Conservation (phyloP, 768 basidiomycete genomes). For the Krasilnikovozyma curviuscula region DNA sequence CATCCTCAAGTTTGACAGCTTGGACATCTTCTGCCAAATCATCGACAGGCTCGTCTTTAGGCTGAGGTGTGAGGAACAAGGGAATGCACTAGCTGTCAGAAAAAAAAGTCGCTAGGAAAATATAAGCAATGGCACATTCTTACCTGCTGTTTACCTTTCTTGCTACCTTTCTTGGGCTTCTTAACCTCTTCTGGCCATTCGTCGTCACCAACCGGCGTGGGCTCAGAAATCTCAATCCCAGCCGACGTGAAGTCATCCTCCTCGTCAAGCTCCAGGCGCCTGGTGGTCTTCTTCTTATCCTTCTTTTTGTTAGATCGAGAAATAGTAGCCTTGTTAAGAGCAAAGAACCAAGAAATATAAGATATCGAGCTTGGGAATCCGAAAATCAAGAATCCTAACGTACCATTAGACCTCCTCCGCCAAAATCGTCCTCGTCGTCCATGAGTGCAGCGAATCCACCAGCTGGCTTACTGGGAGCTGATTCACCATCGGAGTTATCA, state of each 20-base stretch:
- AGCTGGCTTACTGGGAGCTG: no score
- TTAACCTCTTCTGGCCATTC: conserved; percentile 8
- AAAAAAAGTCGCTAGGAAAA: neutral
- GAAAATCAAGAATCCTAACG: no score
- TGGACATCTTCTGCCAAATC: conserved; percentile 18
- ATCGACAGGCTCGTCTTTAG: conserved; percentile 27
- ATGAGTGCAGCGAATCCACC: conserved; percentile 36
- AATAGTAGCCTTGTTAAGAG: conserved; percentile 15
- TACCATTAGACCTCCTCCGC: conserved; percentile 13
- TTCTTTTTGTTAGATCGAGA: conserved; percentile 10
- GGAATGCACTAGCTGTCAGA: neutral
- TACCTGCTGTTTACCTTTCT: conserved; percentile 32
- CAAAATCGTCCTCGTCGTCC: neutral
- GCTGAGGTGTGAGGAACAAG: conserved; percentile 19
- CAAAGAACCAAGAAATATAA: no score
- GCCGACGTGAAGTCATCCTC: neutral
- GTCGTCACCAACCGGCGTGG: neutral
- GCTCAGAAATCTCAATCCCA: neutral
- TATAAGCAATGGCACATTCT: conserved; percentile 26
- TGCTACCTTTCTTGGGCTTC: conserved; percentile 34
- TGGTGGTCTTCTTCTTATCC: conserved; percentile 21
- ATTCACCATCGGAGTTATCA: conserved; percentile 37
- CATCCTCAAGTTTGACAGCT: neutral
- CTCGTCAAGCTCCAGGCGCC: conserved; percentile 1
- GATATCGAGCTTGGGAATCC: no score